Percentiles rank a stretch among this genome's conserved stretches.
Conservation (phyloP, 1,284 basidiomycete genomes). For the Ustilago loliicola region DNA sequence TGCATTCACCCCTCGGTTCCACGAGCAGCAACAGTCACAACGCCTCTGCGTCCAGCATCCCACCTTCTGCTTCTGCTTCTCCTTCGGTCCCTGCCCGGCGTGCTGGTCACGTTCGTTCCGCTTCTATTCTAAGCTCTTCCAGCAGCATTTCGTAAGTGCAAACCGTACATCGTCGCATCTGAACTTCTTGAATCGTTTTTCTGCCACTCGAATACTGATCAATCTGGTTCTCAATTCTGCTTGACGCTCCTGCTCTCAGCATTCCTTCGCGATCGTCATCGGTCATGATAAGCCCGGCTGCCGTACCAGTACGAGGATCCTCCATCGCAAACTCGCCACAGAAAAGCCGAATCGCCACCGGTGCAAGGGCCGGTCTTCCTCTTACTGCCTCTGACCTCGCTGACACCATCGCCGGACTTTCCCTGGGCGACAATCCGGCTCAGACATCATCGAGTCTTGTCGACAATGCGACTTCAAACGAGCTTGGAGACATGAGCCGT, state of each 20-base stretch:
- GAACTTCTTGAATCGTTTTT: background rate
- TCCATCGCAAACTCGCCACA: slow-evolving; percentile 30
- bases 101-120: slow-evolving; percentile 34
- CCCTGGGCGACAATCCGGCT: slow-evolving; percentile 21
- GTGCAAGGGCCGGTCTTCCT: slow-evolving; percentile 9
- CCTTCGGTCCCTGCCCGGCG: slow-evolving; percentile 15
- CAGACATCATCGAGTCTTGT: background rate
- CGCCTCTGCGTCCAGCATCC: background rate
- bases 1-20: background rate
- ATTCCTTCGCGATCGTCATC: slow-evolving; percentile 53
- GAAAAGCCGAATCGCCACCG: slow-evolving; percentile 5
- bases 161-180: background rate
- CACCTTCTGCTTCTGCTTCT: slow-evolving; percentile 14
- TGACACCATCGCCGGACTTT: slow-evolving; percentile 45
- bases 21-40: background rate
- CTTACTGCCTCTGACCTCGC: slow-evolving; percentile 49
- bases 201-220: background rate
- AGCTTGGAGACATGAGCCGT: slow-evolving; percentile 1
- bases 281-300: slow-evolving; percentile 35
- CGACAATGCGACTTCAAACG: background rate
- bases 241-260: slow-evolving; percentile 6
- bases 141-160: slow-evolving; percentile 45
- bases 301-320: slow-evolving; percentile 36
- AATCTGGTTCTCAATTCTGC: background rate
- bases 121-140: slow-evolving; percentile 47